phyloP scores from a whole-genome alignment of 768 basidiomycete species.

The Leccinum obscurum region DNA sequence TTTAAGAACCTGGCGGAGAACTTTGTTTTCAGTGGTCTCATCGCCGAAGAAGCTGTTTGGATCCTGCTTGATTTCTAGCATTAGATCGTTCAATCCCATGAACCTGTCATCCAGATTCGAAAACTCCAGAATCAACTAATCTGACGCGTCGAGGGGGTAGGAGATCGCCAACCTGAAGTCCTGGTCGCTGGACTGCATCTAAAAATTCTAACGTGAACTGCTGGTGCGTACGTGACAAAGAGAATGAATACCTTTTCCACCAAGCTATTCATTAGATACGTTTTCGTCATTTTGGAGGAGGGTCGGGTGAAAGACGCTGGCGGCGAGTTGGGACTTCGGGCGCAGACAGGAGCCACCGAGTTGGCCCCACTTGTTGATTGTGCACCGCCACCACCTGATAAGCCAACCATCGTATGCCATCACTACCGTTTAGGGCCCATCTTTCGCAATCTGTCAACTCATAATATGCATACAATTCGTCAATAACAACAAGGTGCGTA shows the following conservation, averaged over 20 bases:
- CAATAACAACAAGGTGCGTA: constrained; percentile 3
- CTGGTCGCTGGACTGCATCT: constrained; percentile 92
- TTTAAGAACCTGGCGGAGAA: constrained; percentile 79
- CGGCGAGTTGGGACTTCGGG: not conserved
- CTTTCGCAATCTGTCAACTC: no score
- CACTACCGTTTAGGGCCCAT: no score
- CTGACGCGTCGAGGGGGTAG: constrained; percentile 14
- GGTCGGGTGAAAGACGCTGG: not conserved
- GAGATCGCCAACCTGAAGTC: constrained; percentile 68
- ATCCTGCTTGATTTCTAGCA: constrained; percentile 84
- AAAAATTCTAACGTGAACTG: constrained; percentile 13
- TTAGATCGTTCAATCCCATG: constrained; percentile 96
- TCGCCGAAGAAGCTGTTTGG: constrained; percentile 76
- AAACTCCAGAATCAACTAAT: constrained; percentile 17
- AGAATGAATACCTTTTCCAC: constrained; percentile 64
- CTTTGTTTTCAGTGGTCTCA: constrained; percentile 80
- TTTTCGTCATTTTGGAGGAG: constrained; percentile 68
- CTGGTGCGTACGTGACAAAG: not conserved
- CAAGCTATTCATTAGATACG: constrained; percentile 81
- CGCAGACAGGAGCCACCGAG: constrained; percentile 26
- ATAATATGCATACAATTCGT: not conserved
- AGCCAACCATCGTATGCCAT: not conserved
- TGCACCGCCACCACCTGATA: constrained; percentile 17
- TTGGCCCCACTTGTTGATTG: not conserved
- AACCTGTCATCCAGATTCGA: constrained; percentile 52